Base-by-base conservation (phyloP, 75 land plant species). In the Selaginella moellendorffii region DNA sequence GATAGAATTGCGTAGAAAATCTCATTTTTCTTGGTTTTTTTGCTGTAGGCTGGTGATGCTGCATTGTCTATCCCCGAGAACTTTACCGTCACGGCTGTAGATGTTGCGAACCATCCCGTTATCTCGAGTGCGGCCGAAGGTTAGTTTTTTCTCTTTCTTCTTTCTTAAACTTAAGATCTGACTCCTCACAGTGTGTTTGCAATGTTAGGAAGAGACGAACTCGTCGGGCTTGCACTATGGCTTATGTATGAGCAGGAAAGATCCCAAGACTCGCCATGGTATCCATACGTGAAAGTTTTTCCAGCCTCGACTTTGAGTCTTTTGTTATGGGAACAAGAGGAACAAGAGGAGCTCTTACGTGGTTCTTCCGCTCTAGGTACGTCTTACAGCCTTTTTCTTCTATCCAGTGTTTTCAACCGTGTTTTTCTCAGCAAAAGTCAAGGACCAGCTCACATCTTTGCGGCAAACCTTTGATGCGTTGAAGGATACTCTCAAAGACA, bases 101-200 rank as follows among this genome's bases (percentile, higher is more conserved):
- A 75, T 65, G 77, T 75, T 65, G 63, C 68, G 53, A 75, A 66
- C 36, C 77, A 75, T 52, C 77, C 77, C 19, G 74, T 75, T 10
- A 62, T 75, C 23, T 65, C 77, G 1, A 29, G 51, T 2, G 64
- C 67, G 69, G 68, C 77, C 8, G 68, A 59, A 66, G 77, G 77
- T 70, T 8, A 19, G 2, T 62, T 18, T 62, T 28, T 62, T 28
- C 30, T 2, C 20, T 20, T 58, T 9, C 22, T 8, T 14, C 61
- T 14, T 21, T 58, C 21, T 58, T 58, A 20, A n/a, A n/a, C n/a
- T n/a, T 58, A 8, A 62, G 26, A 2, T 2, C n/a, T 22, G 23
- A n/a, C 29, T 5, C 25, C 46, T 24, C 63, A 60, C 20, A 20
- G 20, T 29, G 36, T 54, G 54, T 51, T 19, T 10, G 28, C 24